Evolutionary conservation across 352 stramenopile genomes (phyloP).

Genomic region (Globisporangium paroecandrum): DNA sequence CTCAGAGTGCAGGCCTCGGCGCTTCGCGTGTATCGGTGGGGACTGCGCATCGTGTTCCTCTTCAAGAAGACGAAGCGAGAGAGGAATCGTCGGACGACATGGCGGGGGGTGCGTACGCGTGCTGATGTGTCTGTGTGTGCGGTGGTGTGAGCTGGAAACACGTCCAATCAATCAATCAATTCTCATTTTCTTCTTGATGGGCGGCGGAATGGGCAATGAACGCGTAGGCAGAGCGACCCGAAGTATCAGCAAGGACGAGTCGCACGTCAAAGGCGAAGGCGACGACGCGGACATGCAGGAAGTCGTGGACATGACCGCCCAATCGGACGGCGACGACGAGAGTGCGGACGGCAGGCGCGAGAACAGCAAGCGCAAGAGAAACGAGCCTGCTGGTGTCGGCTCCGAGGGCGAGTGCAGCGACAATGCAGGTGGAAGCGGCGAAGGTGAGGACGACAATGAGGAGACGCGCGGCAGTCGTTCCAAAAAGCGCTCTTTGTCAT

Average conservation of each 20-base stretch:
- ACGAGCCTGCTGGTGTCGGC: neutral
- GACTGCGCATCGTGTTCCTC: neutral
- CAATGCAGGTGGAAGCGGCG: neutral
- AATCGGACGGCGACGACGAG: constrained; percentile 2
- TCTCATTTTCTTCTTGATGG: neutral
- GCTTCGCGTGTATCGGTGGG: neutral
- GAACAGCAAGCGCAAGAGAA: constrained; percentile 6
- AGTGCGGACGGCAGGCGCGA: neutral
- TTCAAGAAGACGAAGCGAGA: neutral
- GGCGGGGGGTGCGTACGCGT: neutral
- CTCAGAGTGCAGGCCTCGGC: neutral
- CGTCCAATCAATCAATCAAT: neutral
- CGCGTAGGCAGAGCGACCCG: neutral
- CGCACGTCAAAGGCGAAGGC: neutral
- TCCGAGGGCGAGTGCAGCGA: neutral
- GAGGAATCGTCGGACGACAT: neutral
- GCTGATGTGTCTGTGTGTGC: neutral
- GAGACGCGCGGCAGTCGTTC: neutral
- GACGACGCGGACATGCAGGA: neutral
- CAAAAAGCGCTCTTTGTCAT: neutral
- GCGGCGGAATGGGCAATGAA: neutral
- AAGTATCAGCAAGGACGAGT: neutral
- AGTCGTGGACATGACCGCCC: constrained; percentile 4
- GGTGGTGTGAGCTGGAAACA: neutral
- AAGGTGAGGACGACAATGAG: neutral